These are phyloP conservation scores for Neltuma alba DNA, from an alignment of 306 rosid genomes.

Conservation along the genomic window DNA sequence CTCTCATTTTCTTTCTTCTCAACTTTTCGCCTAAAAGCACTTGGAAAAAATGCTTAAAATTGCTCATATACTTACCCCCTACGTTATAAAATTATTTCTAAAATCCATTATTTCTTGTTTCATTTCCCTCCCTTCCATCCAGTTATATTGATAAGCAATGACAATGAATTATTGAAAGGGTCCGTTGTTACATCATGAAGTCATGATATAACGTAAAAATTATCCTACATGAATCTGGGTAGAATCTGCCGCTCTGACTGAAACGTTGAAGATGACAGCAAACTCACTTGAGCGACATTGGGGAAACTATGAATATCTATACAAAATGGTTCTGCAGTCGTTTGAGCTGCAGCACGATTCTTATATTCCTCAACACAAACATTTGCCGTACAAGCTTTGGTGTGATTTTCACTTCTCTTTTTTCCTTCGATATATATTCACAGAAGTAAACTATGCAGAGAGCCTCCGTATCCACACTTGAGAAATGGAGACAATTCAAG, in stretches of 20 bases:
- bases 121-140: too few species aligned
- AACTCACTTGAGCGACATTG: conserved; percentile 2
- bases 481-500: conserved; percentile 48
- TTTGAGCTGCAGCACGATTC: conserved; percentile 51
- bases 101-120: too few species aligned
- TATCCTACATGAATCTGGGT: background rate
- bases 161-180: too few species aligned
- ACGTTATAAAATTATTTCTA: too few species aligned
- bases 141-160: too few species aligned
- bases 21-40: too few species aligned
- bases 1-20: too few species aligned
- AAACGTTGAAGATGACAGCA: background rate
- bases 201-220: background rate
- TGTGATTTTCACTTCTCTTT: conserved; percentile 19
- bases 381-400: conserved; percentile 36
- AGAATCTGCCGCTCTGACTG: background rate
- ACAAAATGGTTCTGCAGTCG: conserved; percentile 56
- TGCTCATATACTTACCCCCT: too few species aligned
- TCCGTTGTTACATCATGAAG: too few species aligned
- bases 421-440: conserved; percentile 34
- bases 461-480: conserved; percentile 66
- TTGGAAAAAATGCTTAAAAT: too few species aligned
- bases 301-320: conserved; percentile 42
- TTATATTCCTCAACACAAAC: conserved; percentile 39
- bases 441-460: conserved; percentile 29